Evolutionary conservation across 805 yeast genomes (phyloP).

Genomic region (Priceomyces castillae): DNA sequence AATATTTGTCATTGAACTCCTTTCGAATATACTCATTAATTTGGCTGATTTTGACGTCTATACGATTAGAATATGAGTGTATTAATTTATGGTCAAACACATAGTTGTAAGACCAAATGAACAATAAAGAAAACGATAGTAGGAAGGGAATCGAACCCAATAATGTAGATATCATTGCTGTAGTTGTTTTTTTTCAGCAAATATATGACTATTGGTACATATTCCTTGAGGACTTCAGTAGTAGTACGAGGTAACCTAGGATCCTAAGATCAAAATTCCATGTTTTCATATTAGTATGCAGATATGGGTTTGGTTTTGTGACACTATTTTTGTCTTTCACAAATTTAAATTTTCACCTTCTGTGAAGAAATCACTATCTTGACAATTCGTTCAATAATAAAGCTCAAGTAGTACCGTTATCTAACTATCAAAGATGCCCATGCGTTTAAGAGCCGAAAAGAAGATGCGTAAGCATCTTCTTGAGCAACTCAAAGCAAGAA

Average conservation of each 20-base stretch:
- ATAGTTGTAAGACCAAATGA: slow-evolving; percentile 20
- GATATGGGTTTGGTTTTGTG: neutral
- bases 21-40: slow-evolving; percentile 24
- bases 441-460: slow-evolving; percentile 44
- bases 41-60: slow-evolving; percentile 16
- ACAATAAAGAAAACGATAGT: slow-evolving; percentile 14
- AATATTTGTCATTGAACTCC: slow-evolving; percentile 15
- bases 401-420: too few relatives aligned
- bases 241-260: too few relatives aligned
- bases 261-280: too few relatives aligned
- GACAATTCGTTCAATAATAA: neutral
- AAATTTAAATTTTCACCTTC: neutral
- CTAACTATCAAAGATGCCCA: slow-evolving; percentile 26
- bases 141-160: slow-evolving; percentile 14
- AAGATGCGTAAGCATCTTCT: slow-evolving; percentile 46
- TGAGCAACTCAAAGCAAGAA: slow-evolving; percentile 44
- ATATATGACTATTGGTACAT: neutral
- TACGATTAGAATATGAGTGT: slow-evolving; percentile 20
- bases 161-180: slow-evolving; percentile 1
- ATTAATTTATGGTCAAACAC: slow-evolving; percentile 25
- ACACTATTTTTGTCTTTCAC: neutral
- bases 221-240: neutral
- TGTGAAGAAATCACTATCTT: neutral
- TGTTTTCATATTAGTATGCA: neutral
- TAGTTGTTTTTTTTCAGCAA: too few relatives aligned